Evolutionary conservation across 2,329 filamentous ascomycete genomes (phyloP).

Genomic region (Curvularia lunata): DNA sequence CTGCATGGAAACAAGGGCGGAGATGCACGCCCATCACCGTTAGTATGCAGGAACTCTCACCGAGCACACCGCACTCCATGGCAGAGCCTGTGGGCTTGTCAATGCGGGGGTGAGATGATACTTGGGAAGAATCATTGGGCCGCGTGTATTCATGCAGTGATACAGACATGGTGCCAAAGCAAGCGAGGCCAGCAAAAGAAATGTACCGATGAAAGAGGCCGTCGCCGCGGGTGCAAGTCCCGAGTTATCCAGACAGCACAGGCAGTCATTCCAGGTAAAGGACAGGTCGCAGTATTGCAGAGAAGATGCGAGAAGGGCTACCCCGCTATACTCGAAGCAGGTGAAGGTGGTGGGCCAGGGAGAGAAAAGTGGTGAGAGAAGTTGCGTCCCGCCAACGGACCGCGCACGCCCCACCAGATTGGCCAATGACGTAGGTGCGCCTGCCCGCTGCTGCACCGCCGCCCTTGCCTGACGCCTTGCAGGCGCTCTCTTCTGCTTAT

Average conservation of each 20-base stretch:
- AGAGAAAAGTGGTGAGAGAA: conserved; percentile 15
- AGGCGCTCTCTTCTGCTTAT: conserved; percentile 28
- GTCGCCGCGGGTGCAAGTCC: background rate
- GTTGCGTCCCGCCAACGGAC: conserved; percentile 17
- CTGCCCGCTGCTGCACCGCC: conserved; percentile 21
- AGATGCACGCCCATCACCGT: conserved; percentile 19
- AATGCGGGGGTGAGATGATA: conserved; percentile 12
- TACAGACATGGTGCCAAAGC: conserved; percentile 3
- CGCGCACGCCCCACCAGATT: conserved; percentile 17
- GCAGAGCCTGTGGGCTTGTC: conserved; percentile 15
- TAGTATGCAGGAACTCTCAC: conserved; percentile 28
- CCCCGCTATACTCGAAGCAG: conserved; percentile 2
- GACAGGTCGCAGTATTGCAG: background rate
- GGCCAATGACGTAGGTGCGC: conserved; percentile 34
- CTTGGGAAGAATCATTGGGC: conserved; percentile 15
- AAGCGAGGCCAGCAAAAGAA: conserved; percentile 14
- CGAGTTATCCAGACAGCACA: background rate
- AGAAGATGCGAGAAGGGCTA: background rate
- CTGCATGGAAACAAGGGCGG: conserved; percentile 8
- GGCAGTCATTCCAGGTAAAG: background rate
- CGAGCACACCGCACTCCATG: conserved; percentile 22
- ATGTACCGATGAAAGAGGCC: conserved; percentile 4
- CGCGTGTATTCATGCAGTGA: conserved; percentile 17
- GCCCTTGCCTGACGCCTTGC: conserved; percentile 35
- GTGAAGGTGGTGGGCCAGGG: conserved; percentile 9